A percentile compares a stretch with the other conserved stretches of the same genome.
Evolutionary conservation across 176 grass and related monocot genomes (phyloP).

Genomic region (Eragrostis curvula): DNA sequence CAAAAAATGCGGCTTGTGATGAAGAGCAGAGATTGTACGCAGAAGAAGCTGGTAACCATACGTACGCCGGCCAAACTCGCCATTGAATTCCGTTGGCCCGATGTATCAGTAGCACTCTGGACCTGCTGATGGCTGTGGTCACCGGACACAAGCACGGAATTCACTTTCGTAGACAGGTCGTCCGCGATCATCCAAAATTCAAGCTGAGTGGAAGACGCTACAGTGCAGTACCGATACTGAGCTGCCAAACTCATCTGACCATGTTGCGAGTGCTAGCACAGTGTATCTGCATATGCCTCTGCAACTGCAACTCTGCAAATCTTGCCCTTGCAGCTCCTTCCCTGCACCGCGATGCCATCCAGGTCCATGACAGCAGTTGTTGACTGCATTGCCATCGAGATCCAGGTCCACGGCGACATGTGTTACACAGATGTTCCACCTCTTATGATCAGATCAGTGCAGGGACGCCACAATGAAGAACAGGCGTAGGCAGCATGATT

Average conservation of each 20-base stretch:
- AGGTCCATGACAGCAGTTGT: not conserved
- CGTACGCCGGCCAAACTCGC: not conserved
- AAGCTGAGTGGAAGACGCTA: not conserved
- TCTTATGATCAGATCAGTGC: too few species aligned
- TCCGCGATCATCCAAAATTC: constrained; percentile 13
- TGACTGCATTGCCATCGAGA: too few species aligned
- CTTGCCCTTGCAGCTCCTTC: not conserved
- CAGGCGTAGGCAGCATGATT: not conserved
- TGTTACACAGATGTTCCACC: too few species aligned
- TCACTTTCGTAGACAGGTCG: not conserved
- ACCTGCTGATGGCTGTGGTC: constrained; percentile 18
- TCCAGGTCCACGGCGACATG: too few species aligned
- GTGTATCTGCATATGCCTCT: not conserved
- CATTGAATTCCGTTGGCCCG: constrained; percentile 34
- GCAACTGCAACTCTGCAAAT: not conserved
- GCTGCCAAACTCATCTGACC: too few species aligned
- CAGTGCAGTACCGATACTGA: not conserved
- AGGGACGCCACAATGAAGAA: not conserved
- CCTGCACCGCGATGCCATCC: not conserved
- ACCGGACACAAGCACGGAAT: not conserved
- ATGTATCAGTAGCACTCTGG: not conserved
- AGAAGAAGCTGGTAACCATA: constrained; percentile 1
- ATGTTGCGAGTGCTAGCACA: not conserved
- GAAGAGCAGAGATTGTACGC: constrained; percentile 38
- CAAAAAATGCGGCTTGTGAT: constrained; percentile 10